These are phyloP conservation scores for Raddia guianensis DNA, from an alignment of 176 grass and related monocot genomes.

Conservation along the genomic window DNA sequence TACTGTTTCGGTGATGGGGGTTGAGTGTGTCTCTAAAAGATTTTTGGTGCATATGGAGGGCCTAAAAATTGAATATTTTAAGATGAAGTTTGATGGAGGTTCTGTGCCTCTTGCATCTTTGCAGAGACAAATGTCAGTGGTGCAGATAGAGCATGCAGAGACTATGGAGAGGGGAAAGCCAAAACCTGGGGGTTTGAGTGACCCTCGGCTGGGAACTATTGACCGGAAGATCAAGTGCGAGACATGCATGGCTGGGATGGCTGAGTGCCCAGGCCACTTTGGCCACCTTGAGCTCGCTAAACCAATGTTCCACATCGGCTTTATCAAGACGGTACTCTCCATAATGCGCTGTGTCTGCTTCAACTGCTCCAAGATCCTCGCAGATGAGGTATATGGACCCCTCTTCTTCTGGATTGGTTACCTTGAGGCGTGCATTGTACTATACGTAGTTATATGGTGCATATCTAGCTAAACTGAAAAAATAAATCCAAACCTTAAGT, in stretches of 20 bases:
- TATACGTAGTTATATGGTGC: neutral
- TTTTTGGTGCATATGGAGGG: neutral
- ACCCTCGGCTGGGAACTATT: slow-evolving; percentile 87
- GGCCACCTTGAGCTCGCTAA: slow-evolving; percentile 98
- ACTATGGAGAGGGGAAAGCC: slow-evolving; percentile 98
- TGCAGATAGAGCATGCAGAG: slow-evolving; percentile 85
- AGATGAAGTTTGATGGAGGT: slow-evolving; percentile 9
- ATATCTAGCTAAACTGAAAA: neutral
- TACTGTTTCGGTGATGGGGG: neutral
- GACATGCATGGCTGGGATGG: slow-evolving; percentile 98
- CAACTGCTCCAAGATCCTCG: slow-evolving; percentile 99
- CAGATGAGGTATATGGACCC: slow-evolving; percentile 70
- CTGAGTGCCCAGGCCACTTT: slow-evolving; percentile 94
- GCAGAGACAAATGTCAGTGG: slow-evolving; percentile 98
- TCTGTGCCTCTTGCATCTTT: slow-evolving; percentile 27
- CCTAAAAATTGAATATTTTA: neutral
- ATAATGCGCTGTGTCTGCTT: slow-evolving; percentile 99
- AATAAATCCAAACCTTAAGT: too few species aligned
- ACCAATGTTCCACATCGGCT: slow-evolving; percentile 96
- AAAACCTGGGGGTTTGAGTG: slow-evolving; percentile 85
- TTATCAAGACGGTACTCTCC: slow-evolving; percentile 90
- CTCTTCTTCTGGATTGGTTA: neutral
- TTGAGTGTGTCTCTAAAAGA: neutral
- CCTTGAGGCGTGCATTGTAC: neutral
- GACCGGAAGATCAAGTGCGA: slow-evolving; percentile 95